These are phyloP conservation scores for Eucalyptus urophylla DNA, from an alignment of 345 rosid species.

Conservation along the genomic window DNA sequence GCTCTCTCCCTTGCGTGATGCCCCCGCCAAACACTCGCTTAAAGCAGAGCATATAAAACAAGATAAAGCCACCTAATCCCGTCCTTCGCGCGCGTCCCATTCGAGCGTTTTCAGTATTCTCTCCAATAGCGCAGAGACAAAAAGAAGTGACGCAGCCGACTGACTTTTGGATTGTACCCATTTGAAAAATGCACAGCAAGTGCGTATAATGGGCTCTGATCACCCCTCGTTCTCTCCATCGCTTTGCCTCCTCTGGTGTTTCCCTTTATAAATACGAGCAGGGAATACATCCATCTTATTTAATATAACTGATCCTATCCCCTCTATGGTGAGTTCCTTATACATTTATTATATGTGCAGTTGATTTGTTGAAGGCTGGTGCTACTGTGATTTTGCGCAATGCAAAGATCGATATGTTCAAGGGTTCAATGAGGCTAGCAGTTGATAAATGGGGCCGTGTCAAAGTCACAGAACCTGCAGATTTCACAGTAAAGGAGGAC, in stretches of 20 bases:
- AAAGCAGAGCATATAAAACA: not conserved
- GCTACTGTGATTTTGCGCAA: constrained; percentile 26
- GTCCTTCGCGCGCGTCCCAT: not conserved
- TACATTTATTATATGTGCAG: not conserved
- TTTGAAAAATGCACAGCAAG: not conserved
- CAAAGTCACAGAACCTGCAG: constrained; percentile 21
- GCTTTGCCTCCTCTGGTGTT: not conserved
- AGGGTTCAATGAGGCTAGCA: constrained; percentile 37
- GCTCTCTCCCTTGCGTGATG: not conserved
- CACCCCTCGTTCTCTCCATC: not conserved
- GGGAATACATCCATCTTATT: not conserved
- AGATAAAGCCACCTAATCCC: not conserved
- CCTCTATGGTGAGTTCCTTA: not conserved
- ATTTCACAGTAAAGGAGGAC: constrained; percentile 17
- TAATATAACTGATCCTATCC: not conserved
- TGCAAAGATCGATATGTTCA: constrained; percentile 43
- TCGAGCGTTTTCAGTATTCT: not conserved
- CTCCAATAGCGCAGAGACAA: not conserved
- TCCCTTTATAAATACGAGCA: not conserved
- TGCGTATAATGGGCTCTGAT: not conserved
- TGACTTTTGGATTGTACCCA: not conserved
- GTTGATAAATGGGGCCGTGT: constrained; percentile 44
- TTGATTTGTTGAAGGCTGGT: constrained; percentile 26
- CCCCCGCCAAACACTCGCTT: not conserved
- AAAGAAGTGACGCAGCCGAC: not conserved